A percentile compares a stretch with the other conserved stretches of the same genome.
phyloP scores from a whole-genome alignment of 2,329 filamentous ascomycete species.

The Aspergillus tamarii region DNA sequence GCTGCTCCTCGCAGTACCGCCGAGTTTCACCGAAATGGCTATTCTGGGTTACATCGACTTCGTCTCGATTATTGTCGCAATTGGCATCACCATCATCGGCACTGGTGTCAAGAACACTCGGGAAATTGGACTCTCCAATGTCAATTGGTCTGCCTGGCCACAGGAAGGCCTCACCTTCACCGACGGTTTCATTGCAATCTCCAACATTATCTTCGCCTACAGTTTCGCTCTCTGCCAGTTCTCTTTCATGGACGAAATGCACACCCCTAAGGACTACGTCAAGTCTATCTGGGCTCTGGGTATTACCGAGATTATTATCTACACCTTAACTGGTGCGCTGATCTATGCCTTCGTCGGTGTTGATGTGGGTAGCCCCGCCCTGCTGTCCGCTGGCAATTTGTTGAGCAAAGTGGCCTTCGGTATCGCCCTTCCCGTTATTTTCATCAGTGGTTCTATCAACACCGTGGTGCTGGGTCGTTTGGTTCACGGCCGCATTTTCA shows the following conservation, averaged over 20 bases:
- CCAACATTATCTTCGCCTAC: constrained; percentile 46
- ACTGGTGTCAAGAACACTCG: constrained; percentile 34
- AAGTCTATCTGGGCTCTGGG: constrained; percentile 30
- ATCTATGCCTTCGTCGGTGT: constrained; percentile 39
- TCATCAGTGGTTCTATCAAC: constrained; percentile 44
- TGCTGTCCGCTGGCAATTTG: constrained; percentile 31
- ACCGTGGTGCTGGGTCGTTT: constrained; percentile 38
- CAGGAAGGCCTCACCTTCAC: constrained; percentile 35
- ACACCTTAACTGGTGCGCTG: constrained; percentile 28
- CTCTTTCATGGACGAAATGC: constrained; percentile 33
- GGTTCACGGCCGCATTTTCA: constrained; percentile 39
- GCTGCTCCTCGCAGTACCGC: constrained; percentile 37
- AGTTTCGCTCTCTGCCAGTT: constrained; percentile 44
- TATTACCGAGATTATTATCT: constrained; percentile 26
- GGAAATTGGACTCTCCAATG: constrained; percentile 25
- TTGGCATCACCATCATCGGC: constrained; percentile 41
- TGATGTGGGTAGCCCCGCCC: constrained; percentile 36
- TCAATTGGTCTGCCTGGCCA: constrained; percentile 36
- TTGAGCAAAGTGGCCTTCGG: constrained; percentile 39
- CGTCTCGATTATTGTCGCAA: constrained; percentile 38
- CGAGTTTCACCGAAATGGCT: constrained; percentile 42
- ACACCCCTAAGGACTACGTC: constrained; percentile 28
- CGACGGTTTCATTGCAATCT: constrained; percentile 38
- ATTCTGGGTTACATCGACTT: constrained; percentile 45
- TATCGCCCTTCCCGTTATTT: constrained; percentile 39